A percentile compares a stretch with the other conserved stretches of the same genome.
phyloP scores from a whole-genome alignment of 352 stramenopile genomes.

The Globisporangium nagaii region DNA sequence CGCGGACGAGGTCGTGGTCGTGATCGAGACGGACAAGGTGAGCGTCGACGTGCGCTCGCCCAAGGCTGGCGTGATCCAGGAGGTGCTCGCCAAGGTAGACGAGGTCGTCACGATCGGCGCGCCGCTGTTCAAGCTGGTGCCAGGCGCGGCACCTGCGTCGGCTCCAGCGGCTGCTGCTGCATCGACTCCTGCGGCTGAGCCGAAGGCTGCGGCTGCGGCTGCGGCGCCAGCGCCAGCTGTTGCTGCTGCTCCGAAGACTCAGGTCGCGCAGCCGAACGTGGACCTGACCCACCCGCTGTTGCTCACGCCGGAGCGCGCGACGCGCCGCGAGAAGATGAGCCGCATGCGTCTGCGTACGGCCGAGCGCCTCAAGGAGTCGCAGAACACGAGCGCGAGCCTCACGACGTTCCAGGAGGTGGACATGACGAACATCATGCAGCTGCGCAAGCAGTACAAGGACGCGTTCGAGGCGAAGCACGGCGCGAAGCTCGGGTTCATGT shows the following conservation, averaged over 20 bases:
- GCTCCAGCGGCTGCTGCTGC: conserved; percentile 16
- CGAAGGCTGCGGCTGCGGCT: background rate
- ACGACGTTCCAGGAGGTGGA: conserved; percentile 99
- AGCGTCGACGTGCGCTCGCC: conserved; percentile 87
- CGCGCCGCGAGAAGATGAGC: conserved; percentile 96
- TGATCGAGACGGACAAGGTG: conserved; percentile 97
- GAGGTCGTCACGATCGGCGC: conserved; percentile 94
- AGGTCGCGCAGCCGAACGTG: conserved; percentile 13
- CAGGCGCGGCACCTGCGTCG: conserved; percentile 45
- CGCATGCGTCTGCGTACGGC: conserved; percentile 97
- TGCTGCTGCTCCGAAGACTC: conserved; percentile 17
- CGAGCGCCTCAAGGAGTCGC: conserved; percentile 95
- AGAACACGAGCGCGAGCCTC: conserved; percentile 97
- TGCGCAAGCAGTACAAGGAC: conserved; percentile 94
- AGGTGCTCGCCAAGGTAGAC: conserved; percentile 92
- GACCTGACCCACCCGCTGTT: conserved; percentile 28
- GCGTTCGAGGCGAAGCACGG: conserved; percentile 97
- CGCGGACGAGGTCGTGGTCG: conserved; percentile 93
- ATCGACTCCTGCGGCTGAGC: background rate
- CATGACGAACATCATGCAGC: conserved; percentile 96
- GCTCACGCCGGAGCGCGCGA: conserved; percentile 37
- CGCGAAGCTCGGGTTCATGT: conserved; percentile 99
- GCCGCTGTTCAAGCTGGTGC: conserved; percentile 86
- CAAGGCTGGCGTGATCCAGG: conserved; percentile 83
- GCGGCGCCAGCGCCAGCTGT: conserved; percentile 14